Evolutionary conservation across 1,284 basidiomycete genomes (phyloP).

Genomic region (Hortiboletus rubellus): DNA sequence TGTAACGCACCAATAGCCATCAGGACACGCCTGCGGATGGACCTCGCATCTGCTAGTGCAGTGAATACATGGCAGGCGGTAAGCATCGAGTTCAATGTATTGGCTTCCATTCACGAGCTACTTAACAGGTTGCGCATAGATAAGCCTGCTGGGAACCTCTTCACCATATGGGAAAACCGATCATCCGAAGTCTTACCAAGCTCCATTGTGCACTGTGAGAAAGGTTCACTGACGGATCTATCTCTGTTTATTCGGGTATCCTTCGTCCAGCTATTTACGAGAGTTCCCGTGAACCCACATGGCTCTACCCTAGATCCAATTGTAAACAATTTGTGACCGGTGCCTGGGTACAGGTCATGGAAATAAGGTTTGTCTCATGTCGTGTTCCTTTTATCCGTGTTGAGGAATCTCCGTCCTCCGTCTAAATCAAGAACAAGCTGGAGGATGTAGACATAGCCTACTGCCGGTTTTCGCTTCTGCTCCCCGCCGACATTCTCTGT

Average conservation of each 20-base stretch:
- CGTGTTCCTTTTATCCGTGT: slow-evolving; percentile 32
- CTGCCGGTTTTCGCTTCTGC: slow-evolving; percentile 16
- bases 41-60: background rate
- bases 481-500: slow-evolving; percentile 14
- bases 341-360: slow-evolving; percentile 25
- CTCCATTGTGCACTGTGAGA: slow-evolving; percentile 23
- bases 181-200: slow-evolving; percentile 17
- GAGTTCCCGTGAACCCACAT: slow-evolving; percentile 19
- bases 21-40: background rate
- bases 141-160: slow-evolving; percentile 15
- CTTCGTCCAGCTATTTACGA: slow-evolving; percentile 12
- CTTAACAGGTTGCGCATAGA: slow-evolving; percentile 9
- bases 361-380: slow-evolving; percentile 38
- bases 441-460: slow-evolving; percentile 11
- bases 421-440: slow-evolving; percentile 23
- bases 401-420: slow-evolving; percentile 23
- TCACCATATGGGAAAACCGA: slow-evolving; percentile 13
- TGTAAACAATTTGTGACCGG: slow-evolving; percentile 13
- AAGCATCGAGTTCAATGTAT: background rate
- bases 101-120: background rate
- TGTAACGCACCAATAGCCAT: background rate
- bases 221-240: slow-evolving; percentile 17
- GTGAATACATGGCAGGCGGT: background rate
- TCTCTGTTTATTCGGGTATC: slow-evolving; percentile 17
- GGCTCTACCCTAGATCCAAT: slow-evolving; percentile 11